These are phyloP conservation scores for Euphorbia tirucalli DNA, from an alignment of 345 rosid genomes.

Conservation along the genomic window DNA sequence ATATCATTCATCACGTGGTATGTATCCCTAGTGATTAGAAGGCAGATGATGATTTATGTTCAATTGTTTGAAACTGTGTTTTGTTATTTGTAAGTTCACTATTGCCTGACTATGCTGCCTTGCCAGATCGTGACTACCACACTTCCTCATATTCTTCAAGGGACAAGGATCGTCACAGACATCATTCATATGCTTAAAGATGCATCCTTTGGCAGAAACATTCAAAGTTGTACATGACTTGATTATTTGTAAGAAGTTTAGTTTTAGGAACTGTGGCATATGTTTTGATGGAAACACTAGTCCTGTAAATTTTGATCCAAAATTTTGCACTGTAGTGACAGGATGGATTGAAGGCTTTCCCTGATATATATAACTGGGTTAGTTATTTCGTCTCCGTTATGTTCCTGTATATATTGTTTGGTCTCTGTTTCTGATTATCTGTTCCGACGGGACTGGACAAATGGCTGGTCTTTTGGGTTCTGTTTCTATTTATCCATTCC, in stretches of 20 bases:
- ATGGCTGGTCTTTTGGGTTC: too few species aligned
- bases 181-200: constrained; percentile 36
- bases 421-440: too few species aligned
- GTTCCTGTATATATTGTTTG: too few species aligned
- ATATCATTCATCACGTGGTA: constrained; percentile 73
- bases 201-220: neutral
- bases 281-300: neutral
- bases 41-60: neutral
- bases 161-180: constrained; percentile 64
- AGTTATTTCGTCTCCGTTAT: too few species aligned
- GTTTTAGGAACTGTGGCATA: neutral
- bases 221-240: neutral
- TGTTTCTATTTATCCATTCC: too few species aligned
- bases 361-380: too few species aligned
- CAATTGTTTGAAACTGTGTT: neutral
- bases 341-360: too few species aligned
- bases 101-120: neutral
- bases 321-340: too few species aligned
- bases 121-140: constrained; percentile 55
- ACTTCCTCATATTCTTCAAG: constrained; percentile 56
- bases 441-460: too few species aligned
- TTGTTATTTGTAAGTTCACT: neutral
- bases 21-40: neutral
- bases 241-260: neutral
- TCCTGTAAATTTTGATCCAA: too few species aligned